Base-by-base conservation (phyloP, 305 asterid genomes). In the Euphrasia arctica region DNA sequence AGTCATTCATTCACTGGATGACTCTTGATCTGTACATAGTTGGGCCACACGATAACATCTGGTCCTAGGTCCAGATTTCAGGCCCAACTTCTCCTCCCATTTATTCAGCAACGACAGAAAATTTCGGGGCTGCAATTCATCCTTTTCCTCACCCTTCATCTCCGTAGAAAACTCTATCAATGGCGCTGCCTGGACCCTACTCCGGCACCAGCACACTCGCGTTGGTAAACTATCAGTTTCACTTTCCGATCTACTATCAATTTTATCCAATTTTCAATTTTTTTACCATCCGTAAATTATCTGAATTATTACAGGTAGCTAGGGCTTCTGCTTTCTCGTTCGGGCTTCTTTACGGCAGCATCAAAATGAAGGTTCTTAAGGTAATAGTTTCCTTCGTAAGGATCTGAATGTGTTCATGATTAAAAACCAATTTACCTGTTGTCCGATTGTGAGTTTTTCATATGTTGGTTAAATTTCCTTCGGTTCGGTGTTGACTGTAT, bases 131-230 rank as follows among this genome's bases (percentile, higher is more conserved):
- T 39, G 42, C 61, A 59, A 9, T 22, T 39, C 43, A 34, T 3
- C 22, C 31, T 10, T 54, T 65, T 18, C 45, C 32, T 4, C 13
- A 0, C 15, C 9, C 27, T 10, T 8, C 3, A 3, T 27, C 42
- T 65, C 15, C 22, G 65, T 39, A 5, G 49, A 58, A 58, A 25
- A 14, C 41, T 61, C 66, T 58, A 61, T 60, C 72, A 78, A 89
- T 90, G 95, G 75, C 90, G 67, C 87, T 82, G 66, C 83, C 91
- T 54, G 95, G 90, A 72, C 88, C 76, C 2, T 87, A 79, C 79
- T 85, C 95, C 71, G 96, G 92, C 77, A 75, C 75, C 60, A 87
- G 95, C 84, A 71, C 90, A 7, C 83, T 85, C 50, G 96, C 92
- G 58, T 29, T 82, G 86, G 97, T 90, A 81, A 43, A 67, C 6